These are phyloP conservation scores for Trichosporon sp. DNA, from an alignment of 1,284 basidiomycete species.

Conservation along the genomic window DNA sequence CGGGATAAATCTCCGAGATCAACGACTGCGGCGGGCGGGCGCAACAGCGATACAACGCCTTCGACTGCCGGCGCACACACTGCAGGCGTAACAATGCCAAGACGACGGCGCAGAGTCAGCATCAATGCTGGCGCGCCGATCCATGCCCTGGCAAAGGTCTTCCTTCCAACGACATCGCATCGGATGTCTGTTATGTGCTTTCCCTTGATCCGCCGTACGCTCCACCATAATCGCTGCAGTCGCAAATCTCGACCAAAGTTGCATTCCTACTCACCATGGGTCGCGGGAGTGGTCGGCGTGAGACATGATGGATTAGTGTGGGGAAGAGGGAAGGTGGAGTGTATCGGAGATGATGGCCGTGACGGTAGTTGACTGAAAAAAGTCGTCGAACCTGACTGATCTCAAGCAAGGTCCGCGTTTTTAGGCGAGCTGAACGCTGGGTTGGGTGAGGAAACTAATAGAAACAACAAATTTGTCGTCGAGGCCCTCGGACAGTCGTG, in stretches of 20 bases:
- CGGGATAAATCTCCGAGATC: background rate
- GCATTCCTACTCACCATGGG: constrained; percentile 61
- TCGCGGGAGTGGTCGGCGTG: constrained; percentile 89
- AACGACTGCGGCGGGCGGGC: background rate
- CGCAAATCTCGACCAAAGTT: background rate
- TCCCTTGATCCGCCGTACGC: too few species aligned
- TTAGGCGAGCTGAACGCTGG: background rate
- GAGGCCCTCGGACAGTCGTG: background rate
- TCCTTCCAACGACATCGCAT: too few species aligned
- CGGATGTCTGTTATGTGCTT: too few species aligned
- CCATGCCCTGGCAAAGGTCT: too few species aligned
- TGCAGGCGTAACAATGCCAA: too few species aligned
- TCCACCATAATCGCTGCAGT: background rate
- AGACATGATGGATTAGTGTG: constrained; percentile 47
- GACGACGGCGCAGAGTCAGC: too few species aligned
- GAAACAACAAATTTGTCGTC: background rate
- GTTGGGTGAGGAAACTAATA: background rate
- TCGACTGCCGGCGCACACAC: too few species aligned
- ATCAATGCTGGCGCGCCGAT: too few species aligned
- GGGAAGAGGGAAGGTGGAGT: constrained; percentile 5
- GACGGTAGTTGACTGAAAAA: too few species aligned
- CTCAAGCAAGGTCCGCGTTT: background rate
- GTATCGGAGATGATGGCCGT: background rate
- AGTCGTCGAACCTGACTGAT: background rate
- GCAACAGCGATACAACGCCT: too few species aligned